These are phyloP conservation scores for Phytopythium sindhum DNA, from an alignment of 352 stramenopile species.

Conservation along the genomic window DNA sequence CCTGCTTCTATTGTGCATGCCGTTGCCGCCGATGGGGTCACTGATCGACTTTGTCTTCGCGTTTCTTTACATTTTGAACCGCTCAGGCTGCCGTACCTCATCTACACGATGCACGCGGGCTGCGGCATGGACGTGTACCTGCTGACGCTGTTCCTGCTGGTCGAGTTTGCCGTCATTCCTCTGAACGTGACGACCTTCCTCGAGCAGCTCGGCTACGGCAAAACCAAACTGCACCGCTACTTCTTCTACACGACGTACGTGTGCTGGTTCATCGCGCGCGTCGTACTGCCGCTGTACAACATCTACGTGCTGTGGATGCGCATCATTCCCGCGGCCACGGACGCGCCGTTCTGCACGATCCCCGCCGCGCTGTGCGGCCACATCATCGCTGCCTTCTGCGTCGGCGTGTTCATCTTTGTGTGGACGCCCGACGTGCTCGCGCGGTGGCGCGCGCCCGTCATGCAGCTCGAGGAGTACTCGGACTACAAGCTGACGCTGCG, in stretches of 20 bases:
- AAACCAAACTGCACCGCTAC: slow-evolving; percentile 47
- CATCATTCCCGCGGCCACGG: slow-evolving; percentile 49
- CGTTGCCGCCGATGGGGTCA: background rate
- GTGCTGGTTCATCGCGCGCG: slow-evolving; percentile 71
- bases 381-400: slow-evolving; percentile 76
- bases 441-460: slow-evolving; percentile 61
- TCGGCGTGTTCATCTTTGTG: slow-evolving; percentile 80
- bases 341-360: slow-evolving; percentile 52
- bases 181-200: slow-evolving; percentile 82
- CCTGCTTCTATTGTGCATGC: background rate
- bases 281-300: slow-evolving; percentile 76
- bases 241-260: slow-evolving; percentile 79
- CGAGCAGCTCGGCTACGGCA: slow-evolving; percentile 71
- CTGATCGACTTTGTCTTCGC: background rate
- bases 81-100: slow-evolving; percentile 67
- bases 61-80: background rate
- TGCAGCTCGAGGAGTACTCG: slow-evolving; percentile 70
- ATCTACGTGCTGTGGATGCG: slow-evolving; percentile 75
- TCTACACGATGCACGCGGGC: slow-evolving; percentile 76
- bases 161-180: slow-evolving; percentile 81
- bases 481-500: slow-evolving; percentile 79
- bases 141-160: slow-evolving; percentile 76
- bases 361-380: slow-evolving; percentile 71
- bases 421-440: slow-evolving; percentile 81
- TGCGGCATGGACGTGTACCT: slow-evolving; percentile 78